A percentile compares a stretch with the other conserved stretches of the same genome.
phyloP scores from a whole-genome alignment of 768 basidiomycete species.

The Lentinula aciculospora region DNA sequence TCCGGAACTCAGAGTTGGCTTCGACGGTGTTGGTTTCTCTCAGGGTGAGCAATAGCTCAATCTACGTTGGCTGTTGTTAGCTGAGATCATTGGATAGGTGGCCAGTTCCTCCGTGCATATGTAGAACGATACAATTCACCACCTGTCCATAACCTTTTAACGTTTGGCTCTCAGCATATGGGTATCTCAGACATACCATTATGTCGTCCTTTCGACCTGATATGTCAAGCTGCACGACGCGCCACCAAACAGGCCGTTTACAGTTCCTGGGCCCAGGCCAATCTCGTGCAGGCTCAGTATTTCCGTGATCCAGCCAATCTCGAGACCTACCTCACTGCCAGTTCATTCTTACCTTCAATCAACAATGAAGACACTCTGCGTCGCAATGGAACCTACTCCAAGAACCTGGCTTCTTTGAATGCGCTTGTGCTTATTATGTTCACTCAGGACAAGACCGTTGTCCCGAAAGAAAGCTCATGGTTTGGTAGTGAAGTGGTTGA shows the following conservation, averaged over 20 bases:
- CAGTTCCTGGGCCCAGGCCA: constrained; percentile 66
- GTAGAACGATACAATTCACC: constrained; percentile 72
- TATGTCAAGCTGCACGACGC: constrained; percentile 64
- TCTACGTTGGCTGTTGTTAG: not conserved
- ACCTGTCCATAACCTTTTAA: constrained; percentile 74
- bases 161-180: constrained; percentile 87
- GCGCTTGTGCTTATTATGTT: constrained; percentile 74
- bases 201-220: constrained; percentile 59
- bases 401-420: constrained; percentile 55
- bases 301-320: constrained; percentile 69
- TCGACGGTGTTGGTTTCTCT: constrained; percentile 86
- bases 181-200: constrained; percentile 71
- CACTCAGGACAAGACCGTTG: constrained; percentile 65
- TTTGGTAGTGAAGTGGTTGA: constrained; percentile 66
- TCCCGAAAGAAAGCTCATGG: constrained; percentile 85
- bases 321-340: constrained; percentile 49
- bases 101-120: constrained; percentile 85
- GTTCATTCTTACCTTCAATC: constrained; percentile 66
- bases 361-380: constrained; percentile 66
- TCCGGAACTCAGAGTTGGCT: constrained; percentile 61
- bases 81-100: constrained; percentile 34
- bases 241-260: constrained; percentile 64
- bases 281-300: constrained; percentile 85
- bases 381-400: constrained; percentile 55
- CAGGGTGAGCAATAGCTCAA: constrained; percentile 43